Evolutionary conservation across 768 basidiomycete genomes (phyloP), one percentile per base, ranked within the genome.

Genomic region (Pleurotus cornucopiae): DNA sequence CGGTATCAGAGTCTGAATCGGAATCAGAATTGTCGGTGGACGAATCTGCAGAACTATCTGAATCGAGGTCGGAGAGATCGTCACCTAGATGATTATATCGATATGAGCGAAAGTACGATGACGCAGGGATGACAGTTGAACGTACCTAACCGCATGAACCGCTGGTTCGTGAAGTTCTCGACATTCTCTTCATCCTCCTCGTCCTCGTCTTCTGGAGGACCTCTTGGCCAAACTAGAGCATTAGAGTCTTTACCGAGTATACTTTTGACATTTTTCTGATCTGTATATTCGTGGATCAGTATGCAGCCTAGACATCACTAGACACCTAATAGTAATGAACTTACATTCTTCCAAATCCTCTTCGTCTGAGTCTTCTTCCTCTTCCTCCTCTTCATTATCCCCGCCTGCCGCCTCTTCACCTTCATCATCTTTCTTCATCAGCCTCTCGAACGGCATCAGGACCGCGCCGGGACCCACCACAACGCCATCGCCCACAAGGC

Each of bases 401-500:
- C 66, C 75, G 12, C 72, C 73, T 2, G 70, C 73, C 2, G 67
- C 73, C 5, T 67, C 71, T 6, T 67, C 76, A 5, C 69, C 71
- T 1, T 72, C 73, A 59, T 67, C 74, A 41, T 72, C 71, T 67
- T 70, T 76, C 63, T 69, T 81, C n/a, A 87, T 88, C 57, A 98
- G 71, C 51, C 89, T 76, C 61, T 86, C 84, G 65, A 92, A 96
- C 13, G 84, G 81, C 46, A 73, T 71, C 48, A 97, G 64, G 44
- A 64, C 72, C 6, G 86, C 89, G 38, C 80, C 73, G n/a, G 86
- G 85, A 0, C 94, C 95, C 13, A 98, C 68, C 30, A 79, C 74
- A 1, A 95, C 94, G 14, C 82, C 86, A 60, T 94, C 89, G 0
- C 85, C 92, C 26, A 98, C 76, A 60, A 99, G 68, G 60, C 85